Conservation (phyloP, 805 yeast genomes). For the Candida montana region DNA sequence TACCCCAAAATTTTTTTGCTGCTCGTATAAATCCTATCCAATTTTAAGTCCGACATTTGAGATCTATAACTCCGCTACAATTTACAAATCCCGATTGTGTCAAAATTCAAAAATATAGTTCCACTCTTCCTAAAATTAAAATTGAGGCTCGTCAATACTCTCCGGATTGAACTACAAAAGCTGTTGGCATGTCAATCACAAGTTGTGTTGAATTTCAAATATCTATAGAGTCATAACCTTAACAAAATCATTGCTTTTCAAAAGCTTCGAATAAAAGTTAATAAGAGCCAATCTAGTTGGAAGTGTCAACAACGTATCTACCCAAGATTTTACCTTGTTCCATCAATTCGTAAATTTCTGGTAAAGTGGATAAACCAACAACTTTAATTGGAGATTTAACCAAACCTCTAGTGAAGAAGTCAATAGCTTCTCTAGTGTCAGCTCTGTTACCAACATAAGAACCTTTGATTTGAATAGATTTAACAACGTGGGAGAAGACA, state of each 20-base stretch:
- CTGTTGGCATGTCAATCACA: too few species aligned
- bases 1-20: too few species aligned
- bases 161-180: not conserved
- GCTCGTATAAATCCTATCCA: too few species aligned
- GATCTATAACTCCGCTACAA: too few species aligned
- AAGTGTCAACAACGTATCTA: constrained; percentile 80
- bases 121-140: too few species aligned
- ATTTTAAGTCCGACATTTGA: too few species aligned
- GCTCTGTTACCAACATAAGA: constrained; percentile 88
- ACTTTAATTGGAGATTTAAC: constrained; percentile 69
- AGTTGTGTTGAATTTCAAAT: too few species aligned
- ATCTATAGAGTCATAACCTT: too few species aligned
- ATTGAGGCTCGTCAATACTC: too few species aligned
- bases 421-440: constrained; percentile 77
- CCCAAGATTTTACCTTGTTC: constrained; percentile 81
- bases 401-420: constrained; percentile 66
- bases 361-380: constrained; percentile 69
- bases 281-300: constrained; percentile 34
- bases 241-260: constrained; percentile 2
- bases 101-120: too few species aligned
- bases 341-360: constrained; percentile 70
- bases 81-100: too few species aligned
- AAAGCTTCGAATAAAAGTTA: constrained; percentile 28
- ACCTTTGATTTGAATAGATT: constrained; percentile 67
- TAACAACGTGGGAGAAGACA: constrained; percentile 70